These are phyloP conservation scores for Suillus cothurnatus DNA, from an alignment of 768 basidiomycete genomes.

Conservation along the genomic window DNA sequence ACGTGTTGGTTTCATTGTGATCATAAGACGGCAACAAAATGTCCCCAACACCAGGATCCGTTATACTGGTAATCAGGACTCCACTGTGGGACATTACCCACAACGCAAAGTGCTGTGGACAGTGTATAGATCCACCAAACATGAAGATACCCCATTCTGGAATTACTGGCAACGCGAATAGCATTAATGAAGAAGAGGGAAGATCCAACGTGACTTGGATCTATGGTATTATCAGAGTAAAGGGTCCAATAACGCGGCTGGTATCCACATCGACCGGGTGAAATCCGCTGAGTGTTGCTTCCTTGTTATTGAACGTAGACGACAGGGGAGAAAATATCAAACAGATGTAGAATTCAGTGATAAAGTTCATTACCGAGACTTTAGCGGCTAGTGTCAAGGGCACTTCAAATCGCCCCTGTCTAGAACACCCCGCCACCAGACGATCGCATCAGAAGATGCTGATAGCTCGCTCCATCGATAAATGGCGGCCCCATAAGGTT, in stretches of 20 bases:
- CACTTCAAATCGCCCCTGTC: slow-evolving; percentile 14
- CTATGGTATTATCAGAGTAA: not conserved
- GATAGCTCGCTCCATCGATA: slow-evolving; percentile 26
- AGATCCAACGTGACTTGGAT: slow-evolving; percentile 1
- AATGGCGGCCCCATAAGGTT: slow-evolving; percentile 20
- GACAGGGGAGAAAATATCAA: not conserved
- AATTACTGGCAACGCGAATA: slow-evolving; percentile 5
- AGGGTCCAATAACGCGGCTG: not conserved
- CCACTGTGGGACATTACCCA: slow-evolving; percentile 8
- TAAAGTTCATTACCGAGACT: slow-evolving; percentile 28
- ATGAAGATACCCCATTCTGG: slow-evolving; percentile 7
- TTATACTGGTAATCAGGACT: not conserved
- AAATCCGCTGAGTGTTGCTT: not conserved
- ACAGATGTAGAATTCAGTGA: not conserved
- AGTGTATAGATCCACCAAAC: slow-evolving; percentile 2
- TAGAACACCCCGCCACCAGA: slow-evolving; percentile 23
- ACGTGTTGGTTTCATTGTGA: not conserved
- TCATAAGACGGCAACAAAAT: not conserved
- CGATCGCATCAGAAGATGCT: slow-evolving; percentile 30
- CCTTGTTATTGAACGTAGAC: not conserved
- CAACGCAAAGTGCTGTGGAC: slow-evolving; percentile 2
- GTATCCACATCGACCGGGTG: not conserved
- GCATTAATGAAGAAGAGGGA: slow-evolving; percentile 6
- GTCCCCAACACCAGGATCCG: not conserved
- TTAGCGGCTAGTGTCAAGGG: slow-evolving; percentile 11